A percentile compares a stretch with the other conserved stretches of the same genome.
Conservation (phyloP, 2,329 filamentous ascomycete species). For the Epichloe sp. region DNA sequence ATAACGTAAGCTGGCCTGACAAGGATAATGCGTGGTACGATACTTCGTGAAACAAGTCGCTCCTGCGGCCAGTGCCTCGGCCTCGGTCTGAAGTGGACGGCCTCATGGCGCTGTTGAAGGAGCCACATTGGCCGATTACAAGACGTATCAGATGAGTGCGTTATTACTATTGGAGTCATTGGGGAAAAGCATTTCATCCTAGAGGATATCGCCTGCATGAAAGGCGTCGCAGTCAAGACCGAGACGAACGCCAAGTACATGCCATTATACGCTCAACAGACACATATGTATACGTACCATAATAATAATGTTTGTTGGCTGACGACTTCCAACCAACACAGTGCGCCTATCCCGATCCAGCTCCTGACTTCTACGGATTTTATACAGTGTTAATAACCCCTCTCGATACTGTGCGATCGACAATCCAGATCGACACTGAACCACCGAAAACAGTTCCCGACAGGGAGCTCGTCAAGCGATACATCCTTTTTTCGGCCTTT, state of each 20-base stretch:
- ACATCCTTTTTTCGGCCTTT: background rate
- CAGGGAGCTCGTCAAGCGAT: background rate
- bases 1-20: no score
- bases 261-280: background rate
- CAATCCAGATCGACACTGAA: background rate
- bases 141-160: background rate
- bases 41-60: no score
- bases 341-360: no score
- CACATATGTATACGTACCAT: background rate
- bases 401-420: no score
- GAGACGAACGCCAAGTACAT: background rate
- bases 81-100: background rate
- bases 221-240: background rate
- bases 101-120: background rate
- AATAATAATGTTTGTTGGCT: no score
- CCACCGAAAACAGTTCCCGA: background rate
- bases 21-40: no score
- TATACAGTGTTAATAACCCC: fast-evolving
- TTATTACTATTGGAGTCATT: background rate
- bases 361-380: fast-evolving
- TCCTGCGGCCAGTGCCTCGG: background rate
- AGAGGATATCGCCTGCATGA: background rate
- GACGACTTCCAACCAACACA: no score
- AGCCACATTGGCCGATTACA: background rate
- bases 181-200: background rate